phyloP scores from a whole-genome alignment of 495 filamentous ascomycete genomes.

The Parmelia sp. region DNA sequence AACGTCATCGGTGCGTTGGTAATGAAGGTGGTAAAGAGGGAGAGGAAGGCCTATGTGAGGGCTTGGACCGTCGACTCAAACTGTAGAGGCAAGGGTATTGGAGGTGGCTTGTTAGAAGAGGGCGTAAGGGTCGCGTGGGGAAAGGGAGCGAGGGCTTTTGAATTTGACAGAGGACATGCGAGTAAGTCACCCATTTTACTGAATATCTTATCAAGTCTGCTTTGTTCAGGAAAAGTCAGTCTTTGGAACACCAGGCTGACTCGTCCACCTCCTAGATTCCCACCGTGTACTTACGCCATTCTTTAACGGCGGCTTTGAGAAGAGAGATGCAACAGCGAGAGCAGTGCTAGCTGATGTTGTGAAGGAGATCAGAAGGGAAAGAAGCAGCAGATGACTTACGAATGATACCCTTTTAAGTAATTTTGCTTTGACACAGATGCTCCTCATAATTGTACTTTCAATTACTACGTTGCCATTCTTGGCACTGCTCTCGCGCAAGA shows the following conservation, averaged over 20 bases:
- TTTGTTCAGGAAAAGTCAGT: conserved; percentile 12
- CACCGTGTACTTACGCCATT: conserved; percentile 50
- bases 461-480: neutral
- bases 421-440: neutral
- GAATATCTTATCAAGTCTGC: neutral
- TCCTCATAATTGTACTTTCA: neutral
- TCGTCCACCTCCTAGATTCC: conserved; percentile 35
- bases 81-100: conserved; percentile 64
- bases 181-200: conserved; percentile 32
- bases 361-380: conserved; percentile 35
- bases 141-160: conserved; percentile 51
- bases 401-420: conserved; percentile 2
- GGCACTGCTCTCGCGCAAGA: neutral
- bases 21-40: conserved; percentile 37
- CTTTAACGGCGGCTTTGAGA: conserved; percentile 55
- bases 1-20: conserved; percentile 53
- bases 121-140: conserved; percentile 53
- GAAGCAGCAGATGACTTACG: conserved; percentile 30
- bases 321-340: conserved; percentile 47
- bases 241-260: neutral
- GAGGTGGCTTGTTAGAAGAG: conserved; percentile 59
- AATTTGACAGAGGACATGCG: conserved; percentile 63
- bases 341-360: conserved; percentile 46
- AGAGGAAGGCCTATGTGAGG: conserved; percentile 49
- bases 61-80: conserved; percentile 67